phyloP scores from a whole-genome alignment of 2,329 filamentous ascomycete genomes.

The Ophiostoma montium region DNA sequence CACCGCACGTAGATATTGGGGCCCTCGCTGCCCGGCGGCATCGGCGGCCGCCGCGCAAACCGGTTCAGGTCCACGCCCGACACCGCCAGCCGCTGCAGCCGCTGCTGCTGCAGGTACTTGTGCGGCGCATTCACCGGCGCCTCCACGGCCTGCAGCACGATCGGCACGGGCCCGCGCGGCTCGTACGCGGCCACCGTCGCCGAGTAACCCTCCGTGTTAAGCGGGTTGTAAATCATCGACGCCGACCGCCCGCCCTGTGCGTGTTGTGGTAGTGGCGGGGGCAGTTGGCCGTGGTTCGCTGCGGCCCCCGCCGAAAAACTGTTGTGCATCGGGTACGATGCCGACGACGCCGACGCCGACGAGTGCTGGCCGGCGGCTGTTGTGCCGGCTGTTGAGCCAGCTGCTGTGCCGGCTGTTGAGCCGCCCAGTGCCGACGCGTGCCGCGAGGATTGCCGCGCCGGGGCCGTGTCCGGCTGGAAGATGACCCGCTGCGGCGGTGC shows the following conservation, averaged over 20 bases:
- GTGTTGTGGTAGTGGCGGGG: conserved; percentile 2
- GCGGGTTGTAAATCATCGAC: conserved; percentile 32
- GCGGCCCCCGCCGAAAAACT: too few species aligned
- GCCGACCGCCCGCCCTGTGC: conserved; percentile 12
- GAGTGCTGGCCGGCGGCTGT: conserved; percentile 13
- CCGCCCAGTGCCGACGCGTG: conserved; percentile 39
- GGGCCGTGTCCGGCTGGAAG: conserved; percentile 66
- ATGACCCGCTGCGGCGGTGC: conserved; percentile 75
- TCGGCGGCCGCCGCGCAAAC: conserved; percentile 32
- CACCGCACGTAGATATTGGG: conserved; percentile 88
- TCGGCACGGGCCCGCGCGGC: conserved; percentile 41
- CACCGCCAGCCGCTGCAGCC: conserved; percentile 24
- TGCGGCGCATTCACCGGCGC: conserved; percentile 62
- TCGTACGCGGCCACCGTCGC: conserved; percentile 55
- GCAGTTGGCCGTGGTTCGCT: too few species aligned
- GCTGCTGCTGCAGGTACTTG: conserved; percentile 48
- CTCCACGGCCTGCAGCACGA: conserved; percentile 57
- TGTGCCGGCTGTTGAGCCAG: background rate
- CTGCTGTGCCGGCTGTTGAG: background rate
- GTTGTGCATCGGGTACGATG: conserved; percentile 8
- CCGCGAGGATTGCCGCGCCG: conserved; percentile 49
- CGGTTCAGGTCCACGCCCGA: conserved; percentile 33
- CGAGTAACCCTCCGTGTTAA: conserved; percentile 41
- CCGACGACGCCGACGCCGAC: too few species aligned
- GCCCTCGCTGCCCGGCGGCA: conserved; percentile 49